phyloP scores from a whole-genome alignment of 163 green algal genomes.

The Coccomyxa subellipsoidea region DNA sequence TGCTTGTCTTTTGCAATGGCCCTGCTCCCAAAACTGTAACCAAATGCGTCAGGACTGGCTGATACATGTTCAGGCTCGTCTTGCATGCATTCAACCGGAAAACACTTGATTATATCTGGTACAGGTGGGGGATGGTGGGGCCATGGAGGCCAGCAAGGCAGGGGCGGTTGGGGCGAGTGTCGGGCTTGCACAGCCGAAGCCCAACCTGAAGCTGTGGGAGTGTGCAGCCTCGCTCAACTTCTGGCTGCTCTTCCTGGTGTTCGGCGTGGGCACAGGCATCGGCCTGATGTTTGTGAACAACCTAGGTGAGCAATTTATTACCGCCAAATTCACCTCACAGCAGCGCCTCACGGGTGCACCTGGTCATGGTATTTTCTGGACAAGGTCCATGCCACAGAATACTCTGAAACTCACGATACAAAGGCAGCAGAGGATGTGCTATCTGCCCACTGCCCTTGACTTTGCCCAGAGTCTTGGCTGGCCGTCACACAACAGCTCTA shows the following conservation, averaged over 20 bases:
- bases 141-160: neutral
- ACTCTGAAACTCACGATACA: too few relatives aligned
- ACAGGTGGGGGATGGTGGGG: neutral
- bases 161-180: neutral
- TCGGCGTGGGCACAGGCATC: constrained; percentile 41
- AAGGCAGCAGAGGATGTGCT: too few relatives aligned
- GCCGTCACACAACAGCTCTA: too few relatives aligned
- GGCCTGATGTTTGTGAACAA: constrained; percentile 72
- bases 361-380: neutral
- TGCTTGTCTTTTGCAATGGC: too few relatives aligned
- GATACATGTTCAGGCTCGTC: too few relatives aligned
- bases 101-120: too few relatives aligned
- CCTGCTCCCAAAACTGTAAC: too few relatives aligned
- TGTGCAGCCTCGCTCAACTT: constrained; percentile 39
- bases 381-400: too few relatives aligned
- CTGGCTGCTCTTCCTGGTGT: constrained; percentile 57
- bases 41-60: too few relatives aligned
- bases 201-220: constrained; percentile 22
- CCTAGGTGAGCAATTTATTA: constrained; percentile 27
- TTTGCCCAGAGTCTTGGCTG: too few relatives aligned
- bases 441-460: too few relatives aligned
- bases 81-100: too few relatives aligned
- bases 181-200: neutral
- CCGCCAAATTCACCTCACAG: neutral
- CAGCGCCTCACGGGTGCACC: neutral